A percentile compares a stretch with the other conserved stretches of the same genome.
Conservation (phyloP, 2,329 filamentous ascomycete species). For the Dactylellina leptospora region DNA sequence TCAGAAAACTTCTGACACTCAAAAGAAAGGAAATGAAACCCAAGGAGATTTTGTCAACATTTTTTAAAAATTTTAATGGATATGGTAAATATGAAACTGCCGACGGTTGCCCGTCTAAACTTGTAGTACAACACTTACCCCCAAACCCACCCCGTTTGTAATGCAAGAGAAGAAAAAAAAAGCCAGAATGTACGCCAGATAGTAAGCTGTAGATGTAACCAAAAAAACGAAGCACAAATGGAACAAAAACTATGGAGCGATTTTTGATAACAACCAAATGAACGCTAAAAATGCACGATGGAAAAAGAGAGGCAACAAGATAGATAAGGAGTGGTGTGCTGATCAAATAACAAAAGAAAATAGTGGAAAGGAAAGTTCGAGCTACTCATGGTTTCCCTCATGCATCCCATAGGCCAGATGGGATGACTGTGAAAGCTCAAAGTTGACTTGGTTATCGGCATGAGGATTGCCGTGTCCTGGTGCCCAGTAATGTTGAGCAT, state of each 20-base stretch:
- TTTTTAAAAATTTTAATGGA: constrained; percentile 4
- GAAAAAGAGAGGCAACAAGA: constrained; percentile 10
- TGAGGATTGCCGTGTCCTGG: constrained; percentile 17
- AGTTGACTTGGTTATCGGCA: constrained; percentile 14
- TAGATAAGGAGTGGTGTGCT: neutral
- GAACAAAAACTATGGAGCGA: constrained; percentile 15
- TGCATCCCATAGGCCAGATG: constrained; percentile 51
- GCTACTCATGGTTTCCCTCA: constrained; percentile 36
- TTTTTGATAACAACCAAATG: constrained; percentile 23
- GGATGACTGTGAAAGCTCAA: constrained; percentile 25
- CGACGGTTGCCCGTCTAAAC: constrained; percentile 37
- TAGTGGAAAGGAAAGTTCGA: neutral
- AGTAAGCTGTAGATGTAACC: constrained; percentile 17
- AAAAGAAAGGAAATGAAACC: constrained; percentile 23
- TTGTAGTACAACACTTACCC: constrained; percentile 16
- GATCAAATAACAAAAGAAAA: neutral
- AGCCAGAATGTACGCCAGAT: constrained; percentile 40
- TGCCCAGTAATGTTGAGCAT: constrained; percentile 36
- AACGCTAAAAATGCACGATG: constrained; percentile 52
- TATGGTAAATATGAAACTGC: constrained; percentile 23
- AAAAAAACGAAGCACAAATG: constrained; percentile 34
- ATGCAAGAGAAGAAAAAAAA: constrained; percentile 12
- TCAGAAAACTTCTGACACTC: constrained; percentile 14
- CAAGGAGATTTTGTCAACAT: constrained; percentile 5
- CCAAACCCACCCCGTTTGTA: constrained; percentile 17